These are phyloP conservation scores for Mercurialis annua DNA, from an alignment of 345 rosid species.

Conservation along the genomic window DNA sequence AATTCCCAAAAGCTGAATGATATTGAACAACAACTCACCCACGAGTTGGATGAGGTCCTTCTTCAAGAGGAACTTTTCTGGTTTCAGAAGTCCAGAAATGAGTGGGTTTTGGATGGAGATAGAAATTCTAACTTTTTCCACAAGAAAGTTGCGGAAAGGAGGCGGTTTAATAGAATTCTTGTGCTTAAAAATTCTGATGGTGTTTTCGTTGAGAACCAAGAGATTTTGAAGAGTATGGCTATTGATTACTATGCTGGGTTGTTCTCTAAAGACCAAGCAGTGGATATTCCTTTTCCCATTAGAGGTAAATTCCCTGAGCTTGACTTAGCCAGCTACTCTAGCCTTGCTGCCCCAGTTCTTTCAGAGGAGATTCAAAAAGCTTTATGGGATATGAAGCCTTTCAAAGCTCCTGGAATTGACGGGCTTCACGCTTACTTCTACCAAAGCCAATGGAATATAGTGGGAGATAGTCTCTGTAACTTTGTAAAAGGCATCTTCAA, in stretches of 20 bases:
- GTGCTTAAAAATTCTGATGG: not conserved
- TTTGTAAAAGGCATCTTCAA: not conserved
- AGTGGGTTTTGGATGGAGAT: not conserved
- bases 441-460: not conserved
- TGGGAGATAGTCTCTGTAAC: not conserved
- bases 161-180: not conserved
- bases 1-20: accelerated
- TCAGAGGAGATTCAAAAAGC: not conserved
- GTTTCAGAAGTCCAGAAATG: not conserved
- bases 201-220: not conserved
- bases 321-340: no score
- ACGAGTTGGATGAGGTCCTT: not conserved
- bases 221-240: not conserved
- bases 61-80: not conserved
- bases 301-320: no score
- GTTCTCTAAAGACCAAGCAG: not conserved
- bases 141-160: no score
- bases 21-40: accelerated
- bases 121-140: not conserved
- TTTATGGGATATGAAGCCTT: not conserved
- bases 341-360: no score
- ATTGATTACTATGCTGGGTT: not conserved
- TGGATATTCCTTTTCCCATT: no score
- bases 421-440: not conserved
- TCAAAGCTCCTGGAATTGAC: not conserved